Percentiles rank a stretch among this genome's conserved stretches.
phyloP scores from a whole-genome alignment of 257 asterid genomes.

The Ilex aquifolium region DNA sequence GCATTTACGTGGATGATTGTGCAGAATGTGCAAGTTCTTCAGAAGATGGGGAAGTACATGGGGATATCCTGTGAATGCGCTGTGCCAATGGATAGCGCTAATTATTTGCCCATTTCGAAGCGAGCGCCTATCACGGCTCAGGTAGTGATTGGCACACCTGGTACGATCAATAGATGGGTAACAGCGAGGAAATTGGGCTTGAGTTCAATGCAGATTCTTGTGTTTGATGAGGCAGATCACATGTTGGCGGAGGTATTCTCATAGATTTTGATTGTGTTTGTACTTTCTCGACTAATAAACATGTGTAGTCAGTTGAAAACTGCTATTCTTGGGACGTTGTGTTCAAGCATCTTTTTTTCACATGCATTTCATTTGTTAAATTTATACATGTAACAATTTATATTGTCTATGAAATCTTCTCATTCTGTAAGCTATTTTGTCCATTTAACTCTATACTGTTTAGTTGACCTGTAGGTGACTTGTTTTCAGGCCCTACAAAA shows the following conservation, averaged over 20 bases:
- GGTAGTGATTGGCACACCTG: conserved; percentile 94
- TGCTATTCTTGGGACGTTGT: not conserved
- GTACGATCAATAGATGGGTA: conserved; percentile 71
- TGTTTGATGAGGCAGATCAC: conserved; percentile 97
- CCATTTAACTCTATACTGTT: too few species aligned
- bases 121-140: conserved; percentile 66
- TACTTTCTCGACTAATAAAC: not conserved
- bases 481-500: too few species aligned
- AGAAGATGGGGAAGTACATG: conserved; percentile 86
- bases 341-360: too few species aligned
- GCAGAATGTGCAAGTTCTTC: conserved; percentile 89
- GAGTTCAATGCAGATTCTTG: conserved; percentile 78
- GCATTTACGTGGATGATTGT: conserved; percentile 13
- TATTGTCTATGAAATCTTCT: not conserved
- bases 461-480: too few species aligned
- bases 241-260: conserved; percentile 76
- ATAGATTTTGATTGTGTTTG: conserved; percentile 4
- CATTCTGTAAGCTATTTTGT: too few species aligned
- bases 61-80: conserved; percentile 75
- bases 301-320: too few species aligned
- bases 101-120: conserved; percentile 46
- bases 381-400: conserved; percentile 1
- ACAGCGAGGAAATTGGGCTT: conserved; percentile 59
- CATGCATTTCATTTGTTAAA: too few species aligned
- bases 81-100: conserved; percentile 51